A percentile compares a stretch with the other conserved stretches of the same genome.
These are phyloP conservation scores for Endocalyx cinctus DNA, from an alignment of 2,329 filamentous ascomycete genomes.

Conservation along the genomic window DNA sequence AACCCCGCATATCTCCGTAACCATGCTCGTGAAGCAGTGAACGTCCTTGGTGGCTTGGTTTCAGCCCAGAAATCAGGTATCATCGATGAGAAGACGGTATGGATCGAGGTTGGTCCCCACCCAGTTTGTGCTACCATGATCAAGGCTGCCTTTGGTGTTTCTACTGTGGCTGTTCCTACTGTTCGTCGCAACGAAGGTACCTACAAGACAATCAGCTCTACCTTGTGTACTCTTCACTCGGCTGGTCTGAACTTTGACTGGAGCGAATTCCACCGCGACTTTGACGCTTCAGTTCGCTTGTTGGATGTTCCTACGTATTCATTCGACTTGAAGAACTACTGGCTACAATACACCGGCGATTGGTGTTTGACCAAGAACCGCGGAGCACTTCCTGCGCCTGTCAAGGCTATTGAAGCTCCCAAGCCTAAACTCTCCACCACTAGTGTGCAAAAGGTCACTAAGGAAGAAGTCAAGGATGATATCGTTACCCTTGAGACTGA, in stretches of 20 bases:
- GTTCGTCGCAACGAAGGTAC: slow-evolving; percentile 58
- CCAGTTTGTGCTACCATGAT: slow-evolving; percentile 66
- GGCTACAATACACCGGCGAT: slow-evolving; percentile 57
- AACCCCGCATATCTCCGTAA: slow-evolving; percentile 59
- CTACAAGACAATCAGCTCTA: slow-evolving; percentile 59
- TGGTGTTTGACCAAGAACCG: slow-evolving; percentile 67
- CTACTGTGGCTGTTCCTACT: slow-evolving; percentile 53
- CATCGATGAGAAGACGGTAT: slow-evolving; percentile 63
- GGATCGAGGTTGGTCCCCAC: slow-evolving; percentile 71
- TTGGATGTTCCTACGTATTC: slow-evolving; percentile 64
- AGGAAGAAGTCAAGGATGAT: slow-evolving; percentile 58
- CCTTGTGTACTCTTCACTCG: slow-evolving; percentile 51
- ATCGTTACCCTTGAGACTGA: slow-evolving; percentile 58
- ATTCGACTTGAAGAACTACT: slow-evolving; percentile 69
- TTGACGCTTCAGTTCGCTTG: slow-evolving; percentile 52
- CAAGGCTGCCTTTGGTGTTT: slow-evolving; percentile 55
- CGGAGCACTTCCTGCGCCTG: slow-evolving; percentile 40
- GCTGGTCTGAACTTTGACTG: slow-evolving; percentile 59
- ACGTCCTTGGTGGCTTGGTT: slow-evolving; percentile 61
- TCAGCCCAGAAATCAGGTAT: slow-evolving; percentile 53
- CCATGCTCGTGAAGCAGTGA: slow-evolving; percentile 63
- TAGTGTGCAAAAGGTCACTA: slow-evolving; percentile 59
- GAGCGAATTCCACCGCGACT: slow-evolving; percentile 62
- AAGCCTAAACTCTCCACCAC: slow-evolving; percentile 59
- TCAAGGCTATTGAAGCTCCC: slow-evolving; percentile 22